These are phyloP conservation scores for Rosa multiflora DNA, from an alignment of 306 rosid species.

Conservation along the genomic window DNA sequence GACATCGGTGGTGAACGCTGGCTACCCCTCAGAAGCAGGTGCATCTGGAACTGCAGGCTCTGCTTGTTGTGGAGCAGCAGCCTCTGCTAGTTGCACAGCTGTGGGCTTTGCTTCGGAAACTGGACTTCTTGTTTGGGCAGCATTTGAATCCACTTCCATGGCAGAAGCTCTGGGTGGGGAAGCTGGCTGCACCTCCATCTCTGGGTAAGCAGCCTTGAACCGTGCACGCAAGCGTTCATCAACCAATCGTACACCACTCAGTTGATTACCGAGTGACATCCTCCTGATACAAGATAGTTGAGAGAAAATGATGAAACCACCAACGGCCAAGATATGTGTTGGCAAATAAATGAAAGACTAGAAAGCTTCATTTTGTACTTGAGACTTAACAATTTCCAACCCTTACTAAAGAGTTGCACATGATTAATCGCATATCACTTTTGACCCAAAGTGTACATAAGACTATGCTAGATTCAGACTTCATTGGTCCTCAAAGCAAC, in stretches of 20 bases:
- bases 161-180: conserved; percentile 89
- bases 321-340: not conserved
- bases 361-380: not conserved
- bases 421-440: too few species aligned
- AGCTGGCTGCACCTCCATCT: conserved; percentile 85
- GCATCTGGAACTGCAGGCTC: conserved; percentile 52
- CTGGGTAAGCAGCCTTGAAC: conserved; percentile 98
- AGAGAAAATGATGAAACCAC: not conserved
- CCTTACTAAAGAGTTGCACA: not conserved
- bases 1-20: conserved; percentile 42
- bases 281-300: conserved; percentile 51
- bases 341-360: not conserved
- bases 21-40: conserved; percentile 54
- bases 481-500: not conserved
- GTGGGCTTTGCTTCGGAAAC: conserved; percentile 52
- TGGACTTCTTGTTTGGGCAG: conserved; percentile 58
- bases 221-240: conserved; percentile 95
- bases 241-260: conserved; percentile 81
- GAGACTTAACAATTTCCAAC: not conserved
- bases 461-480: not conserved
- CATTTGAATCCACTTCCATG: conserved; percentile 66
- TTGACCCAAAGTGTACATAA: not conserved
- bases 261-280: conserved; percentile 99
- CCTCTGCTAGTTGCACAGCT: conserved; percentile 39
- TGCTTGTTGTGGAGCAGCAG: conserved; percentile 38